Evolutionary conservation across 2,329 filamentous ascomycete genomes (phyloP).

Genomic region (Fusarium papillatum): DNA sequence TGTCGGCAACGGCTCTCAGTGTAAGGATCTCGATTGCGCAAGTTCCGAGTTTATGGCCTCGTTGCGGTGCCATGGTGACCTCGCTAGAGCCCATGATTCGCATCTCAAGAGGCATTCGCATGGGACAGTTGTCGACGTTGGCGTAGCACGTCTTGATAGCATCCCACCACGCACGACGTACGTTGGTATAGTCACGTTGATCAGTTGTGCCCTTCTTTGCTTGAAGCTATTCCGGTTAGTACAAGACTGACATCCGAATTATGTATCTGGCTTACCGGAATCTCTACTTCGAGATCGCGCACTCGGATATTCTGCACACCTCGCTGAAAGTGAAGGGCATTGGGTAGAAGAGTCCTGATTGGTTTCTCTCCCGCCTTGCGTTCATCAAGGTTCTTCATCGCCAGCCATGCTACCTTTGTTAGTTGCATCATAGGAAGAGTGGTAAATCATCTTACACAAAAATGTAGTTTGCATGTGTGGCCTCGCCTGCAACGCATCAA

Average conservation of each 20-base stretch:
- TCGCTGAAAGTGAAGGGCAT: neutral
- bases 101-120: slow-evolving; percentile 30
- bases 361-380: neutral
- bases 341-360: neutral
- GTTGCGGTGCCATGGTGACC: slow-evolving; percentile 21
- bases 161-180: slow-evolving; percentile 25
- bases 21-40: slow-evolving; percentile 19
- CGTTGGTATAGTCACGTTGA: slow-evolving; percentile 1
- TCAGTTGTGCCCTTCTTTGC: neutral
- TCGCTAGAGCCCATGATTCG: slow-evolving; percentile 26
- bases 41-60: slow-evolving; percentile 11
- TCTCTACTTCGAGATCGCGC: neutral
- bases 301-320: neutral
- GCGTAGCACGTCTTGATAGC: slow-evolving; percentile 11
- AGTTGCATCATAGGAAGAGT: neutral
- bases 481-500: neutral
- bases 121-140: slow-evolving; percentile 22
- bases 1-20: neutral
- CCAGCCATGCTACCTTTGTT: neutral
- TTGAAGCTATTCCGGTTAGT: neutral
- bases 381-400: neutral
- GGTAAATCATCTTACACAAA: neutral
- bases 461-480: neutral
- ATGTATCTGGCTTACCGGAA: neutral
- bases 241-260: neutral